Evolutionary conservation across 2,329 filamentous ascomycete genomes (phyloP), one percentile per base, ranked within the genome.

Genomic region (Monosporascus sp.): DNA sequence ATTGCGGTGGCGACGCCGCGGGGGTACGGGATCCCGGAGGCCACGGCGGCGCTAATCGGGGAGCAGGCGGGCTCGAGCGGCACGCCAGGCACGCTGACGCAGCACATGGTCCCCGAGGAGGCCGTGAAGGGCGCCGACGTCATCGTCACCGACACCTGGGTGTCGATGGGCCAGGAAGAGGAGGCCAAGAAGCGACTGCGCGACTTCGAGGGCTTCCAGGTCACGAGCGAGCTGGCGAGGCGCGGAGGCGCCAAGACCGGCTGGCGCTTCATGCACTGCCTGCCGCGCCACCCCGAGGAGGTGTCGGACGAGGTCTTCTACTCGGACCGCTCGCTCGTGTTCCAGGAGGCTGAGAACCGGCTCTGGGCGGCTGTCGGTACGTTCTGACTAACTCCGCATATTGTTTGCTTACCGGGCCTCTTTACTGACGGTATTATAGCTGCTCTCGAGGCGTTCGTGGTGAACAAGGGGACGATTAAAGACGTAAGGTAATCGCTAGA

Each of bases 191-290:
- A 88, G 77, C 80, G 90, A 49, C 70, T 97, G 55, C 82, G 86
- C 66, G 91, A 85, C 2, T 99, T 99, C 69, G 80, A 81, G 31
- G 92, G 93, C 16, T 99, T 92, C 73, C 93, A 97, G 70, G 88
- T 99, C 65, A 97, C 93, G 3, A 82, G 86, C 48, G 89, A 94
- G 44, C 77, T 99, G 61, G 93, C 91, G 2, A 82, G 86, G 71
- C 80, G 86, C 49, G 92, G 91, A 44, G 92, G 91, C 20, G 94
- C 94, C 43, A 96, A 94, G 70, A 78, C 87, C 16, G 81, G 82
- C 58, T 99, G 94, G 94, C 91, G 90, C 72, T 99, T 99, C 70
- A 97, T 99, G 94, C 94, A 99, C 76, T 99, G 94, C 70, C 74
- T 99, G 55, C 94, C 94, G 16, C 83, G 94, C 58, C 92, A 99